These are phyloP conservation scores for Hamamelis virginiana DNA, from an alignment of 164 flowering plant species.

Conservation along the genomic window DNA sequence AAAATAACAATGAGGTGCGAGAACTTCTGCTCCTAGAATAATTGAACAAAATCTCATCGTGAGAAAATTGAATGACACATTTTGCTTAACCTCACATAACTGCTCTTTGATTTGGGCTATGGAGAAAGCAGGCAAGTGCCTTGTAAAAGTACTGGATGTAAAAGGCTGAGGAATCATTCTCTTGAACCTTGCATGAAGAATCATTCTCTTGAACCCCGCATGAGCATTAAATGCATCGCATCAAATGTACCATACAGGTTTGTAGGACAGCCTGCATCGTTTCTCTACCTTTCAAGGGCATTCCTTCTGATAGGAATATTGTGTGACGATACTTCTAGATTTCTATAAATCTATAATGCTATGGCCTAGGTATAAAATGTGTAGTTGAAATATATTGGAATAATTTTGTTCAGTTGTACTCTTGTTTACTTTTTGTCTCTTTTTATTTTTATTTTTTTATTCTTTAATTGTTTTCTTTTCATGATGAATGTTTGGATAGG, in stretches of 20 bases:
- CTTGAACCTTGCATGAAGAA: not conserved
- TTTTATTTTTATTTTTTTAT: too few relatives aligned
- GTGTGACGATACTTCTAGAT: too few relatives aligned
- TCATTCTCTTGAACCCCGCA: not conserved
- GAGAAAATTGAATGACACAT: not conserved
- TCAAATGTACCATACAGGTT: too few relatives aligned
- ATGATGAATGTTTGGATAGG: not conserved
- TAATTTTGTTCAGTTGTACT: too few relatives aligned
- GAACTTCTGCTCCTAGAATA: not conserved
- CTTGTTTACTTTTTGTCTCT: too few relatives aligned
- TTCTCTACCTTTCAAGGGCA: not conserved
- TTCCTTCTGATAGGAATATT: too few relatives aligned
- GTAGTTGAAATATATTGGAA: too few relatives aligned
- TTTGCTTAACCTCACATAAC: not conserved
- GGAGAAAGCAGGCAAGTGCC: not conserved
- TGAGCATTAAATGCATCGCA: too few relatives aligned
- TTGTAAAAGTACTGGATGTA: not conserved
- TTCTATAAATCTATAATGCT: too few relatives aligned
- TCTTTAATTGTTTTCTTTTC: too few relatives aligned
- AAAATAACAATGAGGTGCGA: not conserved
- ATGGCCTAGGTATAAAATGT: too few relatives aligned
- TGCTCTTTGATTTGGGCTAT: too few relatives aligned
- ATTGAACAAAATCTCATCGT: not conserved
- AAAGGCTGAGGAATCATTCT: not conserved
- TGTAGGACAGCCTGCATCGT: not conserved